Conservation (phyloP, 805 yeast species). For the Myxozyma geophila region DNA sequence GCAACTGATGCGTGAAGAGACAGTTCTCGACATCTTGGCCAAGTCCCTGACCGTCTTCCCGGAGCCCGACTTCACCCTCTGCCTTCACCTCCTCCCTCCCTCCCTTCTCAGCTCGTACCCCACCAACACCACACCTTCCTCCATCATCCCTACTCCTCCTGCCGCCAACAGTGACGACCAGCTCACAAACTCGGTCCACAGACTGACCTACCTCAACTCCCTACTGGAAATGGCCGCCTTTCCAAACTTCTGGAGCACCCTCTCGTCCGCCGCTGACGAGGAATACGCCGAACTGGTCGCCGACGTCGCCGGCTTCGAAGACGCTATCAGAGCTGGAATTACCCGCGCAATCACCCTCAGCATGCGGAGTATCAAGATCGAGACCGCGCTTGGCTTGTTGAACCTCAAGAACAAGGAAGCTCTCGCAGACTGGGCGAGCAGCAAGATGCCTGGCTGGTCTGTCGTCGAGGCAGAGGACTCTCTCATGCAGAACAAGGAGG, state of each 20-base stretch:
- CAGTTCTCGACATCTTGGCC: constrained; percentile 48
- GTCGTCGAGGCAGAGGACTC: constrained; percentile 39
- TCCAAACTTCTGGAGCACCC: constrained; percentile 45
- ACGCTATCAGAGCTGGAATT: constrained; percentile 43
- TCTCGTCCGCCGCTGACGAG: constrained; percentile 42
- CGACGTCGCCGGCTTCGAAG: constrained; percentile 45
- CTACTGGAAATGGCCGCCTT: constrained; percentile 43
- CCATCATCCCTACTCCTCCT: constrained; percentile 34
- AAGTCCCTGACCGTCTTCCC: constrained; percentile 51
- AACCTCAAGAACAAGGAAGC: constrained; percentile 39
- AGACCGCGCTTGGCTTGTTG: constrained; percentile 42
- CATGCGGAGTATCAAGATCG: constrained; percentile 40
- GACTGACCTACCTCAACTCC: constrained; percentile 42
- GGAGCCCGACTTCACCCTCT: constrained; percentile 51
- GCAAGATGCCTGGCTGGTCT: constrained; percentile 40
- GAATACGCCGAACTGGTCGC: constrained; percentile 45
- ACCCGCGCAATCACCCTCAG: constrained; percentile 42
- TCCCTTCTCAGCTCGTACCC: constrained; percentile 41
- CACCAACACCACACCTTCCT: constrained; percentile 13
- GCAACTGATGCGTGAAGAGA: constrained; percentile 37
- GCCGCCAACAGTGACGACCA: constrained; percentile 23
- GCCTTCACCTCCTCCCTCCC: constrained; percentile 53
- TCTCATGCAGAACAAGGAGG: constrained; percentile 42
- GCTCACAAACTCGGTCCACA: constrained; percentile 27
- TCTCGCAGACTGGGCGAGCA: constrained; percentile 41